Evolutionary conservation across 768 basidiomycete genomes (phyloP), one percentile per base, ranked within the genome.

Genomic region (Mycena haematopus): DNA sequence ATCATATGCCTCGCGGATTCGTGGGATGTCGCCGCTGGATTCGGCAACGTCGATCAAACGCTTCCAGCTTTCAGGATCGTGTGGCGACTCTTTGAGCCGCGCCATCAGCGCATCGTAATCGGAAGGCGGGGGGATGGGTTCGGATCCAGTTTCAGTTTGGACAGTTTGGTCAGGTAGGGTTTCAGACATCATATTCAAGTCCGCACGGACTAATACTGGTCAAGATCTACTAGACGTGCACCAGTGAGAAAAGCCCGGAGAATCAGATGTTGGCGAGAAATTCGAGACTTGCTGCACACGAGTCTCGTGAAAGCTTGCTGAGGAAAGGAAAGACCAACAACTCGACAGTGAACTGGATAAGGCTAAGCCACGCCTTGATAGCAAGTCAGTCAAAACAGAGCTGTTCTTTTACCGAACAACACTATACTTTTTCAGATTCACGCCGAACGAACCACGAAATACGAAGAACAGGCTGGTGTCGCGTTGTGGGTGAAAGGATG

Each of bases 1-100:
- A 70, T 94, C 91, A 74, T 93, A 98, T 17, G 91, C 86, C 47
- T 86, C 82, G 64, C 92, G 86, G 66, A 96, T 89, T 73, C 87
- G 88, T 54, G 89, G 84, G 67, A 94, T 83, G 71, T 96, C 91
- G 65, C 87, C 88, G 36, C 84, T 86, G 60, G 82, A 79, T 77
- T 96, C 90, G 36, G 93, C 89, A 65, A 91, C 78, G 51, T 88
- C 84, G 69, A 97, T 83, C 35, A 96, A 80, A 66, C 84, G 85
- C 72, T 91, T 82, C 87, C 95, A 91, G 17, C 82, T 83, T 49
- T 89, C 88, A n/a, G 88, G 86, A 72, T 95, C 87, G 74, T 89
- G 83, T 13, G 89, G 88, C 60, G 85, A 83, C 68, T 90, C 84
- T 67, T 80, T 80, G 72, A 92, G 76, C 68, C 87, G 84, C 27